Evolutionary conservation across 352 stramenopile genomes (phyloP).

Genomic region (Phytopythium boreale): DNA sequence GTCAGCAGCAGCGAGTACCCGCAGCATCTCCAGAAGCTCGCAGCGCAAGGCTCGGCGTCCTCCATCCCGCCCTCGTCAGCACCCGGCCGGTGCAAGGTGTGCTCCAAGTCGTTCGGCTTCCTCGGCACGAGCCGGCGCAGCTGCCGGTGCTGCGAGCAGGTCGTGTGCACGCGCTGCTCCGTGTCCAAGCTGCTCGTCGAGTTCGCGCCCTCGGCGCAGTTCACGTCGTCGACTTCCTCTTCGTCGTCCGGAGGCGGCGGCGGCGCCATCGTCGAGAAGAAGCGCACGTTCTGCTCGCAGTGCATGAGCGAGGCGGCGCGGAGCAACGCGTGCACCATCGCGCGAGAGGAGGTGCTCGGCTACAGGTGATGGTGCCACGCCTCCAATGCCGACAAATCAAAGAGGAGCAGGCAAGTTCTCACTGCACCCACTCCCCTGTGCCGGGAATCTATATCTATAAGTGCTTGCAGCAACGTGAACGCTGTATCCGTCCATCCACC

Average conservation of each 20-base stretch:
- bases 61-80: neutral
- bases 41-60: neutral
- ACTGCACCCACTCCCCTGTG: too few relatives aligned
- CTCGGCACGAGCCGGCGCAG: constrained; percentile 21
- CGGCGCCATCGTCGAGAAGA: constrained; percentile 21
- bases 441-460: neutral
- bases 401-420: too few relatives aligned
- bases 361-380: constrained; percentile 1
- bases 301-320: constrained; percentile 23
- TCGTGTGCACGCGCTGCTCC: constrained; percentile 18
- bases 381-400: too few relatives aligned
- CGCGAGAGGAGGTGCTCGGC: constrained; percentile 16
- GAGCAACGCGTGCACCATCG: constrained; percentile 24
- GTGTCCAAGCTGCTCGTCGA: constrained; percentile 16
- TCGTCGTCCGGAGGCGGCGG: neutral
- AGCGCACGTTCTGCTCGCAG: constrained; percentile 29
- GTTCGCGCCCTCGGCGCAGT: constrained; percentile 3
- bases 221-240: neutral
- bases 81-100: constrained; percentile 22
- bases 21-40: neutral
- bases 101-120: constrained; percentile 20
- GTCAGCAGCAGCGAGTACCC: neutral
- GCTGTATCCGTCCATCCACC: neutral
- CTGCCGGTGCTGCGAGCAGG: constrained; percentile 22
- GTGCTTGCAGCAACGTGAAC: neutral